phyloP scores from a whole-genome alignment of 257 asterid species.

The Petunia axillaris region DNA sequence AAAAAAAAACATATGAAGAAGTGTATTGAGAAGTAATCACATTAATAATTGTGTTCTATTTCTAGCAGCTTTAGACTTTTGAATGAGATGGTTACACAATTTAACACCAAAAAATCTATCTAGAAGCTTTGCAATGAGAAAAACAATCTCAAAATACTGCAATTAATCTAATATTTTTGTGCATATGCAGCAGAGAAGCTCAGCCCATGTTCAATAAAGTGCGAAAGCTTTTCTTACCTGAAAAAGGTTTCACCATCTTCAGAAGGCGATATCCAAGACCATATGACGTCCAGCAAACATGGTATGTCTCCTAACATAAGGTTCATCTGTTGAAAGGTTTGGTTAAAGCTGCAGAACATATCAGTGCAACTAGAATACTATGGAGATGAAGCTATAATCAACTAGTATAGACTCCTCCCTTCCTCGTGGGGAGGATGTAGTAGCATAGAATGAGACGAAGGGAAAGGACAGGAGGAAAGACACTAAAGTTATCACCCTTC shows the following conservation, averaged over 20 bases:
- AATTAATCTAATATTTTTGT: neutral
- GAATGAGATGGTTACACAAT: neutral
- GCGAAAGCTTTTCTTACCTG: conserved; percentile 55
- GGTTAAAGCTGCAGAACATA: conserved; percentile 33
- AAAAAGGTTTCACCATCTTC: conserved; percentile 64
- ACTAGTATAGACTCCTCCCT: neutral
- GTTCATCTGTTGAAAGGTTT: conserved; percentile 71
- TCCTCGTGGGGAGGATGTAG: neutral
- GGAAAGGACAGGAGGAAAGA: neutral
- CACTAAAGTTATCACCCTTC: neutral
- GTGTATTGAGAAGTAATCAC: neutral
- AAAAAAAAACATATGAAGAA: neutral
- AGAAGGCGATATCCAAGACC: conserved; percentile 95
- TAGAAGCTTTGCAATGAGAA: neutral
- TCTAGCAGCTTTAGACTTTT: neutral
- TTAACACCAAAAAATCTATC: neutral
- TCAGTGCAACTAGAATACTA: neutral
- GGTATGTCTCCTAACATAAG: conserved; percentile 97
- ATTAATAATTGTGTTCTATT: neutral
- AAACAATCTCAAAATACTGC: neutral
- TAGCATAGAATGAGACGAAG: conserved; percentile 1
- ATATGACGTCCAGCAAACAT: conserved; percentile 76
- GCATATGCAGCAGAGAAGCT: neutral
- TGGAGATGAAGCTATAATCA: neutral
- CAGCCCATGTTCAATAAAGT: conserved; percentile 15